Evolutionary conservation across 345 rosid species (phyloP).

Genomic region (Anastatica hierochuntica): DNA sequence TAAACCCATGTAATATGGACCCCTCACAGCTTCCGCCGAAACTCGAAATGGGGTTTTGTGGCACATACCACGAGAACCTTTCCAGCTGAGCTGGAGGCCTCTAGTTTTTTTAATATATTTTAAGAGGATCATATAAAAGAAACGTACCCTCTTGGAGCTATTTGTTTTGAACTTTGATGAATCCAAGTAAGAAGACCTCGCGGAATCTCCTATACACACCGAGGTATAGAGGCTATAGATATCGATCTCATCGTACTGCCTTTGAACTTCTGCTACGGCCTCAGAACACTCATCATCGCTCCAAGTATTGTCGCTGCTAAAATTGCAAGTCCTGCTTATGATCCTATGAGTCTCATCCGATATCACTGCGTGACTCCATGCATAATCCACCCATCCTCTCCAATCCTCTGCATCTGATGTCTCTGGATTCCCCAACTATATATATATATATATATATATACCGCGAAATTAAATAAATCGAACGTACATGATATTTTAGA

Average conservation of each 20-base stretch:
- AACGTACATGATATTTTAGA: too few relatives aligned
- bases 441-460: background rate
- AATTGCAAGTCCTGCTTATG: conserved; percentile 75
- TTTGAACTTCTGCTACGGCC: conserved; percentile 57
- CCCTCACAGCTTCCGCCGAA: too few relatives aligned
- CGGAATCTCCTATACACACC: conserved; percentile 43
- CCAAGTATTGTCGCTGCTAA: conserved; percentile 64
- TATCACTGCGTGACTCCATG: conserved; percentile 99
- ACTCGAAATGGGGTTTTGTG: too few relatives aligned
- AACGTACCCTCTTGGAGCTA: conserved; percentile 15
- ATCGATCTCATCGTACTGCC: conserved; percentile 77
- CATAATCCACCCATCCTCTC: conserved; percentile 89
- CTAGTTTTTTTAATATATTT: too few relatives aligned
- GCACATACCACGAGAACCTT: too few relatives aligned
- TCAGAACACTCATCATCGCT: conserved; percentile 52
- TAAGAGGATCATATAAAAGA: background rate
- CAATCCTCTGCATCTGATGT: conserved; percentile 89
- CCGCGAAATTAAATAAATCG: too few relatives aligned
- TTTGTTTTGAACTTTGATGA: conserved; percentile 5
- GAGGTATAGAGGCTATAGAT: conserved; percentile 88
- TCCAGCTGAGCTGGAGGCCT: too few relatives aligned
- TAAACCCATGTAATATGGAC: too few relatives aligned
- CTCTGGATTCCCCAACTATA: conserved; percentile 99
- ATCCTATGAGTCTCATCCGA: conserved; percentile 76
- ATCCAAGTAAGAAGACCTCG: conserved; percentile 20